Evolutionary conservation across 257 asterid genomes (phyloP), one percentile per base, ranked within the genome.

Genomic region (Jacaranda mimosifolia): DNA sequence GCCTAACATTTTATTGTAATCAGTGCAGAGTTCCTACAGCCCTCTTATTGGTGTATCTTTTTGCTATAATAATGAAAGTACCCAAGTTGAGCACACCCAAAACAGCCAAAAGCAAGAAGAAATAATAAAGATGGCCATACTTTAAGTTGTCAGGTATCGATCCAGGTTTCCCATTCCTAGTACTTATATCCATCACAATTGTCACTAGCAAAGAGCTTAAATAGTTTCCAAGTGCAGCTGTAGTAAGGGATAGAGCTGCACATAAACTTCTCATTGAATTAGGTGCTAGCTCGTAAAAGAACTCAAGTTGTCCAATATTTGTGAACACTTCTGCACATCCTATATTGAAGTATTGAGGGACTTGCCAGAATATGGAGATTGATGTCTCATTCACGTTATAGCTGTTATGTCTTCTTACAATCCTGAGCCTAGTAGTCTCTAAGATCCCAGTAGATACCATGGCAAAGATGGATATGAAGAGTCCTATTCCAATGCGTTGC

Each of bases 81-180:
- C 32, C 92, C 58, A 85, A 81, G 64, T 90, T 92, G 8, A 89
- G 51, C 77, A 78, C 85, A 51, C 97, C 91, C 64, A 91, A 68
- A 45, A 63, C 79, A 14, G 86, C 90, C 87, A 91, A 70, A 13
- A 91, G 90, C 75, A 77, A 78, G 87, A 78, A 90, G 85, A 90
- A 91, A 68, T 90, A 90, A 58, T 91, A 84, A 8, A 90, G 60
- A 35, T 77, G 91, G 0, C 97, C 97, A 15, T 72, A 66, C 43
- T 92, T 87, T 60, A 90, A 69, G 79, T 92, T 86, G 57, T 89
- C 87, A 1, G 95, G 89, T 19, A 91, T 87, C 94, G 95, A 92
- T 3, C 97, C 94, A 26, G 2, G 32, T 26, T 26, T 2, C 32
- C 32, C 32, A 26, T 26, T 26, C 32, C 32, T 26, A 26, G 32